Evolutionary conservation across 1,284 basidiomycete species (phyloP), one percentile per base, ranked within the genome.

Genomic region (Lentinula novae-zelandiae): DNA sequence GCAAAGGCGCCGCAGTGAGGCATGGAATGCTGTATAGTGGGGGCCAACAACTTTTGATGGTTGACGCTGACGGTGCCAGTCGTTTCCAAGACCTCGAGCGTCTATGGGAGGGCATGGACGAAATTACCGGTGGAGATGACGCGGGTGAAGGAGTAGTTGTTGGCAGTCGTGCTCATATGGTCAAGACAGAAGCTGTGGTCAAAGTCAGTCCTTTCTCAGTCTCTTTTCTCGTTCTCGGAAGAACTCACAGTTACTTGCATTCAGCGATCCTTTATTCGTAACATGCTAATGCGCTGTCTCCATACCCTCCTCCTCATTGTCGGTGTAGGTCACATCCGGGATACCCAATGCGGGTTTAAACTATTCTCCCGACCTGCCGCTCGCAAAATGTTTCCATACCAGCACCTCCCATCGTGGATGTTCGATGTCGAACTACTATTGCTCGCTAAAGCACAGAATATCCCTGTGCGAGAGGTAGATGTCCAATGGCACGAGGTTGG

Each of bases 311-410:
- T 93, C 8, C 85, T 88, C 36, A 82, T 95, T 58, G 85, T 95
- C 42, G 93, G 93, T 39, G 92, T 95, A 3, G 87, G 89, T 5
- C 87, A 93, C 68, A 92, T 97, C 66, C 85, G 89, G 38, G 95
- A 97, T 76, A 98, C 95, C 20, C 95, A 97, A 72, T 97, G 95
- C 71, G 95, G 95, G 42, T 98, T 98, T 85, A 97, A 98, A 75
- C 84, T 96, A 20, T 94, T 94, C 73, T 87, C 93, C 6, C 90
- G 94, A 2, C 71, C 80, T 5, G 89, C 93, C 0, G 93, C 93
- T 7, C 82, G 80, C 53, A 80, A 83, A 59, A 86, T 97, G 61
- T 97, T 96, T 73, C 93, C 93, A 0, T 79, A 80, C 2, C 88
- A 95, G 68, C 93, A 92, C 67, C 85, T 95, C 17, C 77, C 86